Evolutionary conservation across 192 early-diverging fungal species (phyloP).

Genomic region (Piromyces finnis): DNA sequence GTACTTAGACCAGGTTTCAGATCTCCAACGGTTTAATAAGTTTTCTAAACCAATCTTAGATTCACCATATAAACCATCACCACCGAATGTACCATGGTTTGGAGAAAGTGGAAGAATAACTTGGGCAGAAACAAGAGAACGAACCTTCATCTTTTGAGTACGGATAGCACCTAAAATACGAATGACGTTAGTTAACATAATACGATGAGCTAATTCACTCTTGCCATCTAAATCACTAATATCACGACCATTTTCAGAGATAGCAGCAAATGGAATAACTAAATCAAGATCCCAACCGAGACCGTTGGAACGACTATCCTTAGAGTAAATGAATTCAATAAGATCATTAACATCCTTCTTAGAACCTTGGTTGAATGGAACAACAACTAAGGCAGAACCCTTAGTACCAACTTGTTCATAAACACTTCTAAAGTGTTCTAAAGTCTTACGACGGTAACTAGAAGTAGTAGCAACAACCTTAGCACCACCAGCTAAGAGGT

Average conservation of each 20-base stretch:
- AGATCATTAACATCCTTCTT: constrained; percentile 60
- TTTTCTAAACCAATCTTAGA: constrained; percentile 89
- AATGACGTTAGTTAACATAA: constrained; percentile 85
- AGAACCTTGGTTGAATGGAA: constrained; percentile 89
- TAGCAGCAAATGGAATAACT: constrained; percentile 88
- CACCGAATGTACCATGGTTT: constrained; percentile 90
- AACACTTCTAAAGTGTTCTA: constrained; percentile 71
- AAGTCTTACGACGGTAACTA: constrained; percentile 55
- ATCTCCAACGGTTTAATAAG: constrained; percentile 73
- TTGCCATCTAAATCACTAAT: constrained; percentile 64
- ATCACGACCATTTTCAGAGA: constrained; percentile 74
- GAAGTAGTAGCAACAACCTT: constrained; percentile 83
- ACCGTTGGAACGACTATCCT: constrained; percentile 37
- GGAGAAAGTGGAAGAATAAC: constrained; percentile 83
- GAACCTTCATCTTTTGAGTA: constrained; percentile 47
- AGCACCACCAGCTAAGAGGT: constrained; percentile 70
- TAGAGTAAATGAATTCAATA: constrained; percentile 74
- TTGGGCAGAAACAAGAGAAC: constrained; percentile 63
- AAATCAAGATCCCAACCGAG: constrained; percentile 88
- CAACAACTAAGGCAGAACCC: constrained; percentile 64
- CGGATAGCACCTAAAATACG: constrained; percentile 75
- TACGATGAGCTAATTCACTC: constrained; percentile 82
- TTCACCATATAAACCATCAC: constrained; percentile 82
- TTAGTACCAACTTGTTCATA: constrained; percentile 79
- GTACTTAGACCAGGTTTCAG: constrained; percentile 77